Evolutionary conservation across 352 stramenopile genomes (phyloP).

Genomic region (Phytophthora aleatoria): DNA sequence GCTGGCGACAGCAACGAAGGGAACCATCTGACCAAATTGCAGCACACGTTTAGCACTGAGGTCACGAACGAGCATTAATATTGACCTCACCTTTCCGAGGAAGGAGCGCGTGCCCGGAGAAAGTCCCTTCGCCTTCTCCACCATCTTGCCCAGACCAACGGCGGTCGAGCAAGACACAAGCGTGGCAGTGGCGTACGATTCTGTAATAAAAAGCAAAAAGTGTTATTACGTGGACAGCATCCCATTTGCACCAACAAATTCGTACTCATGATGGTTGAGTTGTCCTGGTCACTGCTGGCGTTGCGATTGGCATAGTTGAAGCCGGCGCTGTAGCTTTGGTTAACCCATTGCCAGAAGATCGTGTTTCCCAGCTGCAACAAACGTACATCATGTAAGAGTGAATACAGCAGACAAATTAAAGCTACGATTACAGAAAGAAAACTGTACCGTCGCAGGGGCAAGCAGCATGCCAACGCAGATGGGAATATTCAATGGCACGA

Average conservation of each 20-base stretch:
- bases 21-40: conserved; percentile 61
- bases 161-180: conserved; percentile 80
- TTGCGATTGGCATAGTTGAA: conserved; percentile 92
- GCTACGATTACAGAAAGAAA: background rate
- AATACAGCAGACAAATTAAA: background rate
- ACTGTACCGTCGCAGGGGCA: conserved; percentile 66
- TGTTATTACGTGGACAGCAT: conserved; percentile 2
- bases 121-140: conserved; percentile 77
- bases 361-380: conserved; percentile 63
- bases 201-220: conserved; percentile 28
- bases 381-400: background rate
- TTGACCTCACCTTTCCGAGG: conserved; percentile 57
- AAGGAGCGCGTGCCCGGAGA: conserved; percentile 63
- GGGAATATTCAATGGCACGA: conserved; percentile 88
- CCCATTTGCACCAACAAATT: background rate
- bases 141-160: conserved; percentile 74
- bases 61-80: background rate
- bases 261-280: conserved; percentile 75
- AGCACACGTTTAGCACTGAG: background rate
- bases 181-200: conserved; percentile 81
- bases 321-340: conserved; percentile 89
- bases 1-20: conserved; percentile 82
- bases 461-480: conserved; percentile 89
- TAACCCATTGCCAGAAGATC: conserved; percentile 90
- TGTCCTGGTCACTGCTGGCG: conserved; percentile 81